These are phyloP conservation scores for Jacaranda mimosifolia DNA, from an alignment of 257 asterid species.

Conservation along the genomic window DNA sequence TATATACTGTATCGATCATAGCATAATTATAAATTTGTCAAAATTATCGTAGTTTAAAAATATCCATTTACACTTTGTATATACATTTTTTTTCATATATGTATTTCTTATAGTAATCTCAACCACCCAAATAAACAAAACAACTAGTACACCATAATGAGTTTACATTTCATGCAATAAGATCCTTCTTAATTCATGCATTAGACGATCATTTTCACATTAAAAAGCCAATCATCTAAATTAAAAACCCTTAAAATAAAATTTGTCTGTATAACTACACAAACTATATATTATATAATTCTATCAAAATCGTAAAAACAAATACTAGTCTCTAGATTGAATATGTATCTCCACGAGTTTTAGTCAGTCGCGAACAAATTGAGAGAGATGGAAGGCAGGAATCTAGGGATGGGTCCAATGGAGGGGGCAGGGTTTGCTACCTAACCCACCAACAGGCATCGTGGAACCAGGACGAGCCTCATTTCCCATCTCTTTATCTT, in stretches of 20 bases:
- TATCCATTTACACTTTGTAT: background rate
- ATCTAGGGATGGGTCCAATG: slow-evolving; percentile 59
- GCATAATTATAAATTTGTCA: too few species aligned
- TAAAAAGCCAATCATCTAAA: too few species aligned
- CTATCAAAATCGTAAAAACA: background rate
- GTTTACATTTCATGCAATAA: background rate
- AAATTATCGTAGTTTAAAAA: too few species aligned
- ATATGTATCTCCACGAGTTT: background rate
- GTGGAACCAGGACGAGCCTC: slow-evolving; percentile 51
- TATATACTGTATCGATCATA: too few species aligned
- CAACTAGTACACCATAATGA: background rate
- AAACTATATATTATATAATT: background rate
- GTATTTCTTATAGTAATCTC: too few species aligned
- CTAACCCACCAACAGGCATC: slow-evolving; percentile 81
- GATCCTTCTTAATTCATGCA: background rate
- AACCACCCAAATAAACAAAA: too few species aligned
- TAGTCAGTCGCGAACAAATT: background rate
- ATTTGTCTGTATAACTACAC: background rate
- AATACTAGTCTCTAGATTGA: too few species aligned
- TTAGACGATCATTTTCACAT: too few species aligned
- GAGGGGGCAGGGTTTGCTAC: slow-evolving; percentile 70
- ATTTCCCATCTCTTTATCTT: slow-evolving; percentile 32
- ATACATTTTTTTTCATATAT: background rate
- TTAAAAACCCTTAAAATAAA: too few species aligned
- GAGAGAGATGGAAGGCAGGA: slow-evolving; percentile 41